A percentile compares a stretch with the other conserved stretches of the same genome.
These are phyloP conservation scores for Sugiyamaella pinicola DNA, from an alignment of 1,139 yeast species.

Conservation along the genomic window DNA sequence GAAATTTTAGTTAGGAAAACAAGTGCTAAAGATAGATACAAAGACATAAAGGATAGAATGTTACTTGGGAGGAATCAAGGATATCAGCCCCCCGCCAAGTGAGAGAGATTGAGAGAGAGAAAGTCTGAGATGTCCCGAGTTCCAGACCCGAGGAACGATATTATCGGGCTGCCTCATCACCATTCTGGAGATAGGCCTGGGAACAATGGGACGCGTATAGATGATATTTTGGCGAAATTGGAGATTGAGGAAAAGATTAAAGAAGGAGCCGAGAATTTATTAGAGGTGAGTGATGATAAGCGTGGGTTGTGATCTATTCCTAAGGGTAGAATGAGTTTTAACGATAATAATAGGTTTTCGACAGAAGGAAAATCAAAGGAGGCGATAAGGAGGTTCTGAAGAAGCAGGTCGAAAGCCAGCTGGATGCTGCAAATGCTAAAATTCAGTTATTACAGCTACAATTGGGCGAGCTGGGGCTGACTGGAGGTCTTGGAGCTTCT, in stretches of 20 bases:
- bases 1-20: neutral
- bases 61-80: neutral
- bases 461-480: constrained; percentile 37
- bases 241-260: constrained; percentile 46
- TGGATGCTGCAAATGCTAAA: constrained; percentile 45
- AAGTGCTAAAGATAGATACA: neutral
- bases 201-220: constrained; percentile 27
- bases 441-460: constrained; percentile 41
- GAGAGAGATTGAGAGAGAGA: too few species aligned
- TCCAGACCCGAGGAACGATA: constrained; percentile 27
- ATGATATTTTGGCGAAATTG: constrained; percentile 42
- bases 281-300: constrained; percentile 36
- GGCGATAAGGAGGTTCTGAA: constrained; percentile 36
- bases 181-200: constrained; percentile 23
- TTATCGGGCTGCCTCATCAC: constrained; percentile 28
- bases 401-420: constrained; percentile 42
- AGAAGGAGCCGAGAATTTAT: constrained; percentile 47
- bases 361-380: constrained; percentile 33
- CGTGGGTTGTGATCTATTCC: neutral
- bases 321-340: neutral
- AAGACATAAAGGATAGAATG: neutral
- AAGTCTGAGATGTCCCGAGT: constrained; percentile 20
- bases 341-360: constrained; percentile 31
- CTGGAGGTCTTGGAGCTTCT: neutral
- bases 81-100: too few species aligned